Percentiles rank a stretch among this genome's conserved stretches.
Evolutionary conservation across 805 yeast species (phyloP).

Genomic region (Cyberlindnera maritima): DNA sequence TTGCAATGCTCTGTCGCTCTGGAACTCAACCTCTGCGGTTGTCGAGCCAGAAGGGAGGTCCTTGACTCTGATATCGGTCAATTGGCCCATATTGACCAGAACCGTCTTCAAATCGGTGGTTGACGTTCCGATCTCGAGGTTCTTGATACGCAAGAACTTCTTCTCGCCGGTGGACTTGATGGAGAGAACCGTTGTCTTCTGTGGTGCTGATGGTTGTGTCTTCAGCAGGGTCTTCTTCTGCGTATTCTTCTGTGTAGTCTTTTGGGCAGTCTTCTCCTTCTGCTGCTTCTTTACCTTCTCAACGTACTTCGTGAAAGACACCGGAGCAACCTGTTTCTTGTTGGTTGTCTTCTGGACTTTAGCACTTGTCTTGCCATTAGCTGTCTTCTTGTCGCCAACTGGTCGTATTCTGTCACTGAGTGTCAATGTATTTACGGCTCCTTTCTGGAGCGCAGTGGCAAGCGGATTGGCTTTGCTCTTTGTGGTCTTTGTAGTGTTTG

Average conservation of each 20-base stretch:
- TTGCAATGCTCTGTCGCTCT: conserved; percentile 29
- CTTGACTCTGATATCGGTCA: conserved; percentile 25
- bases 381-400: background rate
- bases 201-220: background rate
- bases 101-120: conserved; percentile 29
- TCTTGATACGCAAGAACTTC: conserved; percentile 30
- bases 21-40: conserved; percentile 36
- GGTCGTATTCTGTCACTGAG: conserved; percentile 13
- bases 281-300: background rate
- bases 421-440: conserved; percentile 1
- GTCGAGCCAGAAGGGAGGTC: conserved; percentile 39
- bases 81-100: conserved; percentile 24
- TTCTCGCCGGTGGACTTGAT: conserved; percentile 26
- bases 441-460: conserved; percentile 8
- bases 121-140: conserved; percentile 31
- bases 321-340: background rate
- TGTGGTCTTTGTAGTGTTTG: no score
- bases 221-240: background rate
- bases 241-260: background rate
- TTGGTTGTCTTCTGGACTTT: background rate
- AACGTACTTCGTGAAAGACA: conserved; percentile 12
- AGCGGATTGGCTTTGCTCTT: conserved; percentile 8
- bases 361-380: background rate
- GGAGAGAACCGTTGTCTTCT: conserved; percentile 2
- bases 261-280: background rate